Conservation (phyloP, 2,329 filamentous ascomycete genomes). For the Epichloe baconii region DNA sequence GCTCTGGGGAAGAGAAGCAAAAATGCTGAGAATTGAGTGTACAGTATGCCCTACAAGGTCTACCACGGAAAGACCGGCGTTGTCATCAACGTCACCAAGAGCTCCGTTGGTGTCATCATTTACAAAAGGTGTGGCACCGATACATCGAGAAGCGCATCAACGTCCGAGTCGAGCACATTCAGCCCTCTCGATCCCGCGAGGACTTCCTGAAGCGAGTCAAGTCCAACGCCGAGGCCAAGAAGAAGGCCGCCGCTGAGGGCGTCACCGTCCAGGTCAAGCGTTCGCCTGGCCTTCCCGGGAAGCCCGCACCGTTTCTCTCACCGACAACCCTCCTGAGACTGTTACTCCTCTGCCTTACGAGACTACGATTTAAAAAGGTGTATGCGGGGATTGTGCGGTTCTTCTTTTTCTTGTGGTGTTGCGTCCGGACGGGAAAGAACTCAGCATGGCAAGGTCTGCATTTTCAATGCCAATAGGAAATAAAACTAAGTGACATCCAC, state of each 20-base stretch:
- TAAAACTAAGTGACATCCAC: conserved; percentile 24
- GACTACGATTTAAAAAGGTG: conserved; percentile 74
- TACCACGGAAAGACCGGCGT: conserved; percentile 99
- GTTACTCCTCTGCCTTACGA: conserved; percentile 89
- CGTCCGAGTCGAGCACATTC: conserved; percentile 95
- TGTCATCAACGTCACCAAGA: conserved; percentile 98
- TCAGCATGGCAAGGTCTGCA: conserved; percentile 30
- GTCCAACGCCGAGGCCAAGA: conserved; percentile 85
- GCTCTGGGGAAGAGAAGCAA: not conserved
- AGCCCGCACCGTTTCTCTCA: conserved; percentile 64
- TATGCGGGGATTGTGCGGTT: conserved; percentile 10
- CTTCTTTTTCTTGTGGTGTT: conserved; percentile 28
- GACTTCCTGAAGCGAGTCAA: conserved; percentile 96
- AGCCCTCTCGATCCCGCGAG: conserved; percentile 86
- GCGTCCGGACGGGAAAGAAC: conserved; percentile 30
- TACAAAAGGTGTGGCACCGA: conserved; percentile 99
- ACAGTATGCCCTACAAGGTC: conserved; percentile 96
- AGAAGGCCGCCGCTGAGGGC: conserved; percentile 83
- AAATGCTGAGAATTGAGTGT: conserved; percentile 21
- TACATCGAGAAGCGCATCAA: conserved; percentile 99
- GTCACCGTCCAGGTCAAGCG: conserved; percentile 87
- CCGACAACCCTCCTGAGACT: conserved; percentile 81
- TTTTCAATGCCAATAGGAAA: conserved; percentile 29
- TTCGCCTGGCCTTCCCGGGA: conserved; percentile 65
- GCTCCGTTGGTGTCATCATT: conserved; percentile 94